These are phyloP conservation scores for Sarocladiaceae sp. DNA, from an alignment of 2,329 filamentous ascomycete genomes.

Conservation along the genomic window DNA sequence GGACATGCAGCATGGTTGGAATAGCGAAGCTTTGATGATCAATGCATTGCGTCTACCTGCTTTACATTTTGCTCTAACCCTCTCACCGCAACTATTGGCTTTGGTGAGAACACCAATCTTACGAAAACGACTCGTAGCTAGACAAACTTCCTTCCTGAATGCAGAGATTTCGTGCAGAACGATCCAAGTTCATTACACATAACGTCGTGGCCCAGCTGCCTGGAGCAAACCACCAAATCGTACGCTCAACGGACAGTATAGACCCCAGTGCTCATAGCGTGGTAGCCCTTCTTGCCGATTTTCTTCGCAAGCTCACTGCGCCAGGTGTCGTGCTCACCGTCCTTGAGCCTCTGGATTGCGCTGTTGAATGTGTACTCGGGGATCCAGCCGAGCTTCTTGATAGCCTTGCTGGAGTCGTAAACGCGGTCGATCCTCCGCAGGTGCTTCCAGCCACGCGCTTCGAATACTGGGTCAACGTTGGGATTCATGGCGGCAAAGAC, in stretches of 20 bases:
- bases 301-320: conserved; percentile 30
- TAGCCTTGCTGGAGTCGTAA: conserved; percentile 36
- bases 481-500: conserved; percentile 24
- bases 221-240: no score
- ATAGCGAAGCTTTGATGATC: neutral
- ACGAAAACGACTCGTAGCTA: no score
- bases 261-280: conserved; percentile 34
- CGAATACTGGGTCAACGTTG: conserved; percentile 23
- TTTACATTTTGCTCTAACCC: no score
- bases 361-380: conserved; percentile 34
- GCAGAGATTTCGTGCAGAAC: neutral
- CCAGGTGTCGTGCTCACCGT: conserved; percentile 26
- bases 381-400: conserved; percentile 35
- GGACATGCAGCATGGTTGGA: conserved; percentile 13
- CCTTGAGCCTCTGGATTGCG: conserved; percentile 25
- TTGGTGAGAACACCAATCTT: no score
- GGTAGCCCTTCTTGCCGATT: conserved; percentile 40
- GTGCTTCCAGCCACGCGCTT: conserved; percentile 28
- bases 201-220: neutral
- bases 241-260: conserved; percentile 25
- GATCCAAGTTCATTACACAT: neutral
- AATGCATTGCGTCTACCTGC: neutral
- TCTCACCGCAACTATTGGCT: no score
- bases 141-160: no score
- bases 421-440: conserved; percentile 35